A percentile compares a stretch with the other conserved stretches of the same genome.
Conservation (phyloP, 129 eudicot species). For the Escallonia rubra region DNA sequence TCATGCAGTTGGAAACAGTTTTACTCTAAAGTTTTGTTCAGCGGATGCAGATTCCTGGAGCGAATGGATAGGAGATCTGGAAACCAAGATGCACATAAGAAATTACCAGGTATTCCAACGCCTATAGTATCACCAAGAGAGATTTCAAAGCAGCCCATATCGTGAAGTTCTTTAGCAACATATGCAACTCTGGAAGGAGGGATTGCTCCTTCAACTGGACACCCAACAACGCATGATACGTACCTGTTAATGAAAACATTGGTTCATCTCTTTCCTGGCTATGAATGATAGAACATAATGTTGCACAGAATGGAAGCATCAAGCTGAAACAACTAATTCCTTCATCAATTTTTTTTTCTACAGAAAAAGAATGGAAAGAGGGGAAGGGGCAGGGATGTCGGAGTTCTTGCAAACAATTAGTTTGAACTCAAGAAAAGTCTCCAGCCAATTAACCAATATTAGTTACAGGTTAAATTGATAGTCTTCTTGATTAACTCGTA, state of each 20-base stretch:
- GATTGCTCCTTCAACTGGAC: constrained; percentile 87
- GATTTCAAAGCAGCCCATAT: constrained; percentile 90
- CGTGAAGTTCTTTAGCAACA: constrained; percentile 81
- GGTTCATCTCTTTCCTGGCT: background rate
- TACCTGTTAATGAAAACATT: constrained; percentile 36
- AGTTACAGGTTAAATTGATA: too few species aligned
- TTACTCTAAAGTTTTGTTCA: too few species aligned
- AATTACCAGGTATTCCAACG: constrained; percentile 86
- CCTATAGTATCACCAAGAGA: constrained; percentile 94
- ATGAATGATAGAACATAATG: background rate
- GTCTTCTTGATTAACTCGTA: too few species aligned
- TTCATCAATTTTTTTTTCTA: too few species aligned
- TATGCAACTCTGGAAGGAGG: constrained; percentile 83
- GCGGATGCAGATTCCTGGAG: background rate
- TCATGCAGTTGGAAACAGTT: too few species aligned
- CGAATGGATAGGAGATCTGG: background rate
- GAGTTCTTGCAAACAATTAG: too few species aligned
- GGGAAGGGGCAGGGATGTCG: too few species aligned
- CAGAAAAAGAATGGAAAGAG: too few species aligned
- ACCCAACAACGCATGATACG: constrained; percentile 87
- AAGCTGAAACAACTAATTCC: too few species aligned
- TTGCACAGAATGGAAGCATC: background rate
- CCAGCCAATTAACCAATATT: too few species aligned
- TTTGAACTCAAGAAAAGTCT: too few species aligned
- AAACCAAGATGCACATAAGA: background rate